phyloP scores from a whole-genome alignment of 2,329 filamentous ascomycete species.

The Colletotrichum sp. region DNA sequence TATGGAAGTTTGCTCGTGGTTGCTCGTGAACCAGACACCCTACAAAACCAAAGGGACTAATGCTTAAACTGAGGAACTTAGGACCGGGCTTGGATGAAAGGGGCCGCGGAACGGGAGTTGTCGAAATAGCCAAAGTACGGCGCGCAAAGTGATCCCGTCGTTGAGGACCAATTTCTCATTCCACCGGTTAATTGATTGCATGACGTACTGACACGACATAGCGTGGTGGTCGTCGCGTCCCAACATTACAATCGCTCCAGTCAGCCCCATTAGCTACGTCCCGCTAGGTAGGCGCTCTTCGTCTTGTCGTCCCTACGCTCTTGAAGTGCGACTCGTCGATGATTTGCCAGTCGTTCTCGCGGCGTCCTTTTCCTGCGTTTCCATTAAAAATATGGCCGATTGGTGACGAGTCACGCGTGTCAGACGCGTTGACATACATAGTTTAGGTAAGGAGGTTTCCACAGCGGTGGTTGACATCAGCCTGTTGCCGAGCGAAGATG shows the following conservation, averaged over 20 bases:
- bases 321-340: neutral
- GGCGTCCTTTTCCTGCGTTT: neutral
- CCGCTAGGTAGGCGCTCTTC: neutral
- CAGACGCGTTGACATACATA: neutral
- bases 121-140: neutral
- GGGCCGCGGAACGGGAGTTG: neutral
- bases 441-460: neutral
- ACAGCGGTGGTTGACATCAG: neutral
- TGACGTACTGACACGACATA: neutral
- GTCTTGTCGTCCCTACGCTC: neutral
- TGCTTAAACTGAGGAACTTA: neutral
- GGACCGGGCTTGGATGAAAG: neutral
- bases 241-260: neutral
- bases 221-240: neutral
- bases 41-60: neutral
- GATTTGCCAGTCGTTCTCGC: neutral
- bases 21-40: neutral
- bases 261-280: neutral
- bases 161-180: neutral
- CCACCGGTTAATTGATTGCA: constrained; percentile 3
- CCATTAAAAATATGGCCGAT: neutral
- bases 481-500: neutral
- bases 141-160: neutral
- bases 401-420: neutral
- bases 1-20: neutral